A percentile compares a stretch with the other conserved stretches of the same genome.
Conservation (phyloP, 768 basidiomycete species). For the Flagelloscypha sp. region DNA sequence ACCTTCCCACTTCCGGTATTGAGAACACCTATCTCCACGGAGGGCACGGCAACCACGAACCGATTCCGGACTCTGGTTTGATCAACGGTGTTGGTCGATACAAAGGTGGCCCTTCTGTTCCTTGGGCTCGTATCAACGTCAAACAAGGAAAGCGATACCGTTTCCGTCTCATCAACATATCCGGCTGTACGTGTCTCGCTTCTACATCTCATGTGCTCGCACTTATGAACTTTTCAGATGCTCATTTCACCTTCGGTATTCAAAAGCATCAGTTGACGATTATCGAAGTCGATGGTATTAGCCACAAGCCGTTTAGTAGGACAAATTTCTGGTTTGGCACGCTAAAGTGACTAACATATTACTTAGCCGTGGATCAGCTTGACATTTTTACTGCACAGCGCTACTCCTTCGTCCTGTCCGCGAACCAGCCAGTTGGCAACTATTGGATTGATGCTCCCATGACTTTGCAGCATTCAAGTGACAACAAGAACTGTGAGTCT, state of each 20-base stretch:
- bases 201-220: too few relatives aligned
- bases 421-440: slow-evolving; percentile 26
- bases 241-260: slow-evolving; percentile 19
- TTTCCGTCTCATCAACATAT: slow-evolving; percentile 42
- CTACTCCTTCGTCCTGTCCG: slow-evolving; percentile 24
- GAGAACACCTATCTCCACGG: slow-evolving; percentile 13
- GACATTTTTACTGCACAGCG: slow-evolving; percentile 22
- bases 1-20: slow-evolving; percentile 30
- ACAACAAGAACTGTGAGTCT: slow-evolving; percentile 6
- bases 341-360: slow-evolving; percentile 14
- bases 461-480: slow-evolving; percentile 18
- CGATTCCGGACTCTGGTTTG: slow-evolving; percentile 30
- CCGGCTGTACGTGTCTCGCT: slow-evolving; percentile 38
- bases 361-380: slow-evolving; percentile 22
- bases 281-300: slow-evolving; percentile 29
- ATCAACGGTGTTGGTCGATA: slow-evolving; percentile 40
- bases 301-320: slow-evolving; percentile 16
- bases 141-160: slow-evolving; percentile 35
- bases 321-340: slow-evolving; percentile 17
- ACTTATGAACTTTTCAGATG: slow-evolving; percentile 28
- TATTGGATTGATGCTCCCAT: slow-evolving; percentile 34
- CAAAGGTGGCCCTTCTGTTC: slow-evolving; percentile 27
- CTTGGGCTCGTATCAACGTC: slow-evolving; percentile 40
- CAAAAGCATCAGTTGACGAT: slow-evolving; percentile 19
- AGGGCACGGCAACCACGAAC: slow-evolving; percentile 7